Base-by-base conservation (phyloP, 805 yeast genomes). In the Tetrapisispora taiwanensis region DNA sequence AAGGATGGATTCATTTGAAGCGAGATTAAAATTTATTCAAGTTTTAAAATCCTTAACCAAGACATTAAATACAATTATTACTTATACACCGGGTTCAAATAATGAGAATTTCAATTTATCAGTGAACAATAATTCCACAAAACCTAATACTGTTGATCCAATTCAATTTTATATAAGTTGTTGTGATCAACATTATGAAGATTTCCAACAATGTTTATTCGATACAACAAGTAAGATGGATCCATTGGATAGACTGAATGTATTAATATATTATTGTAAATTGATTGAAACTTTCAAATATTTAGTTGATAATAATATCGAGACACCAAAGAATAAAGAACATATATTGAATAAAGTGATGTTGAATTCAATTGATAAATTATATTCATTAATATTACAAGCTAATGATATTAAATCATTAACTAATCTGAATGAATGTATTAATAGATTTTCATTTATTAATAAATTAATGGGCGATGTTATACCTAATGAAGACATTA, bases 1-100 rank as follows among this genome's bases (percentile, higher is more conserved):
- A 7, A 38, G 13, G 14, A 86, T 89, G 95, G 96, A 89, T 59
- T 80, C 95, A 1, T 85, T 90, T 60, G 95, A 86, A 56, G 88
- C 89, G 4, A 74, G 90, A 46, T 66, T 86, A 38, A 83, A 82
- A 61, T 81, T 89, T 54, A 71, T 78, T 6, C 84, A 79, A 52
- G 74, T 79, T 36, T 69, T 89, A 44, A 73, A 79, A 51, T 61
- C 71, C 7, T 66, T 90, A 35, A 79, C 78, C 36, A 89, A 95
- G 49, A 58, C 60, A 5, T 35, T 60, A 18, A 35, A 41, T 24
- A 20, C 33, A 4, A 20, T 36, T 8, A 36, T 31, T 17, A 36
- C 38, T 3, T 34, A 13, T 14, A 28, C 35, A 2, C 43, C 43
- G 8, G 28, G 31, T 4, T 32, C 66, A 31, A 88, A 77, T 69